These are phyloP conservation scores for Populus tremula DNA, from an alignment of 345 rosid species.

Conservation along the genomic window DNA sequence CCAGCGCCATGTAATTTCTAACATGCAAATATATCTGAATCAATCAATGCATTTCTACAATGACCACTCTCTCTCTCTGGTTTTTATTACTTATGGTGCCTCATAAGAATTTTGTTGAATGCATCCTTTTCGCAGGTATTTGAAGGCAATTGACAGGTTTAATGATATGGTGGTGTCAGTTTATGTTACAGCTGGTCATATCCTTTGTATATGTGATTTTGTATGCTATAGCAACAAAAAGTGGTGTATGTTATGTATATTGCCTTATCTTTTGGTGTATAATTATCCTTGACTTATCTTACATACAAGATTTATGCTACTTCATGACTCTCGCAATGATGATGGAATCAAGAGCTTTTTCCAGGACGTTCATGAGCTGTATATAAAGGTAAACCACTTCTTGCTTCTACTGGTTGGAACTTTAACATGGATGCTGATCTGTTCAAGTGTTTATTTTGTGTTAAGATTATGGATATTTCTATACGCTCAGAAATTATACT, in stretches of 20 bases:
- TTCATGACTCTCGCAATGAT: conserved; percentile 90
- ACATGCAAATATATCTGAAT: neutral
- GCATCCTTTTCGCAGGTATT: conserved; percentile 48
- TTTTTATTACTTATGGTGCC: neutral
- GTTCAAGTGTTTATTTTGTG: neutral
- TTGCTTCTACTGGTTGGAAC: neutral
- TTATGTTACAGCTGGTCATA: conserved; percentile 94
- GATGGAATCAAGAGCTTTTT: conserved; percentile 98
- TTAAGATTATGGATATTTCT: neutral
- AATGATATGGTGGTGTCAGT: conserved; percentile 93
- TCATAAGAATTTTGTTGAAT: neutral
- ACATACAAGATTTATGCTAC: conserved; percentile 94
- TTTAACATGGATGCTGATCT: neutral
- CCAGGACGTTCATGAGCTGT: conserved; percentile 80
- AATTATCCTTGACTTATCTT: conserved; percentile 46
- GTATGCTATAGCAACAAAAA: neutral
- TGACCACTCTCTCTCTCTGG: neutral
- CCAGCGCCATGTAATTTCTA: conserved; percentile 79
- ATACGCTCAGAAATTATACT: neutral
- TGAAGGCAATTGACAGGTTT: conserved; percentile 87
- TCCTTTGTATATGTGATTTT: conserved; percentile 50
- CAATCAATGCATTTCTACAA: neutral
- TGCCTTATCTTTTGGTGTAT: neutral
- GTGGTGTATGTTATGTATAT: neutral
- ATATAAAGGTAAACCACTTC: conserved; percentile 47